Evolutionary conservation across 1,284 basidiomycete genomes (phyloP).

Genomic region (Cutaneotrichosporon mucoides): DNA sequence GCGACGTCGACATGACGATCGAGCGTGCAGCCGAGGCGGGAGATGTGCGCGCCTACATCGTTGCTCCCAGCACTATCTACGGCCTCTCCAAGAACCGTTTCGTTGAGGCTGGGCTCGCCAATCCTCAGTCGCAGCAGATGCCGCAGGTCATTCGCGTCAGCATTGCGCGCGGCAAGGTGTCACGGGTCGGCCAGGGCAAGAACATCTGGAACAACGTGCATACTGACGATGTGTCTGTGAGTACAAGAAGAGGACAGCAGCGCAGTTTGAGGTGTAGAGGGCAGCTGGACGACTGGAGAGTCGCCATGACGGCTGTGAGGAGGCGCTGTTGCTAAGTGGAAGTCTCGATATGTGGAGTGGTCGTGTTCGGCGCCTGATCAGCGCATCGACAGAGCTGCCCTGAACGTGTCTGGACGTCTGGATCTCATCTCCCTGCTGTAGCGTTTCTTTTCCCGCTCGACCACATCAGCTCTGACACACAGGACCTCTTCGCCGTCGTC

Average conservation of each 20-base stretch:
- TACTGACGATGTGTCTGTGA: conserved; percentile 19
- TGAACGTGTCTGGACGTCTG: no score
- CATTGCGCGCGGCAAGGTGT: conserved; percentile 40
- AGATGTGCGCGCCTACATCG: conserved; percentile 43
- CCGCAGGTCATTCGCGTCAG: conserved; percentile 39
- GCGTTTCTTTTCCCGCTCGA: no score
- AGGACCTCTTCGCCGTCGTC: conserved; percentile 33
- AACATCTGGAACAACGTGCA: conserved; percentile 26
- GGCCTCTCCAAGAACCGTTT: conserved; percentile 38
- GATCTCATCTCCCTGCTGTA: no score
- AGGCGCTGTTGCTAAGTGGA: no score
- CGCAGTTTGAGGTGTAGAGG: no score
- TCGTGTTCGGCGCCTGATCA: no score
- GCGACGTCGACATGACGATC: conserved; percentile 41
- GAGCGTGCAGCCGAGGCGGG: conserved; percentile 40
- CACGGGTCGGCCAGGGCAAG: conserved; percentile 44
- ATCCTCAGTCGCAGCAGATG: conserved; percentile 40
- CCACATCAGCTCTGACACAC: no score
- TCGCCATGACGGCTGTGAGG: no score
- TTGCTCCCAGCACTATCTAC: conserved; percentile 49
- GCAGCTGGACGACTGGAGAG: no score
- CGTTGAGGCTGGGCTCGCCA: conserved; percentile 36
- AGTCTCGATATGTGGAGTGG: no score
- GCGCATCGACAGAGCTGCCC: no score
- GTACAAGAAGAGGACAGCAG: neutral